Evolutionary conservation across 2,329 filamentous ascomycete genomes (phyloP), one percentile per base, ranked within the genome.

Genomic region (Bimuria novae-zelandiae): DNA sequence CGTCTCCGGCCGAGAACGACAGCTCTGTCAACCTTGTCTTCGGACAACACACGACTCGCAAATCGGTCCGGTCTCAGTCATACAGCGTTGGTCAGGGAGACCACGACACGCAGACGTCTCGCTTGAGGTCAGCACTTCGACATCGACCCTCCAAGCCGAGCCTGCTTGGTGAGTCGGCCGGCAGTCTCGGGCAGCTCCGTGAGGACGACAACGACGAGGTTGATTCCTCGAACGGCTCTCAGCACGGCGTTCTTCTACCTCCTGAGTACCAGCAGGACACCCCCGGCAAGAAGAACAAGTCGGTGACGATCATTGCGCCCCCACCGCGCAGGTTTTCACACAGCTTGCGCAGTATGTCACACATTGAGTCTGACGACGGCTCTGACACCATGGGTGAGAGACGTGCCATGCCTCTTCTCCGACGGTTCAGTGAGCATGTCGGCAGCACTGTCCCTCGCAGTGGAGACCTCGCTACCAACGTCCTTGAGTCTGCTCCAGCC

Each of bases 41-140:
- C 4, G 68, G 61, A 48, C 70, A 72, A 30, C 58, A 66, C 16
- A 90, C 93, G 0, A 94, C 90, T 0, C 90, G 90, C 1, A 97
- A 97, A 74, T 92, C 90, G 1, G 94, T 96, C 65, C 87, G 94
- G 37, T 99, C 94, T 5, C 91, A 97, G 73, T 97, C 94, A 4
- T 97, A 97, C 74, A 97, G 93, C 0, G 93, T 96, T 42, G 92
- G 92, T 4, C 92, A 97, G 70, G 80, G 92, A 55, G 92, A 96
- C 48, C 83, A 67, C 25, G 70, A 73, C 33, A 63, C 60, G 36
- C 67, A 64, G 3, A 74, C 82, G 3, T 75, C 81, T 19, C 71
- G 84, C 36, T 72, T 78, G 11, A 78, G 30, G 62, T 53, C 79
- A 2, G 61, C 60, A 29, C 56, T 95, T 27, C 89, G 93, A 63